A percentile compares a stretch with the other conserved stretches of the same genome.
phyloP scores from a whole-genome alignment of 768 basidiomycete genomes.

The Chalciporus pseudorubinellus region DNA sequence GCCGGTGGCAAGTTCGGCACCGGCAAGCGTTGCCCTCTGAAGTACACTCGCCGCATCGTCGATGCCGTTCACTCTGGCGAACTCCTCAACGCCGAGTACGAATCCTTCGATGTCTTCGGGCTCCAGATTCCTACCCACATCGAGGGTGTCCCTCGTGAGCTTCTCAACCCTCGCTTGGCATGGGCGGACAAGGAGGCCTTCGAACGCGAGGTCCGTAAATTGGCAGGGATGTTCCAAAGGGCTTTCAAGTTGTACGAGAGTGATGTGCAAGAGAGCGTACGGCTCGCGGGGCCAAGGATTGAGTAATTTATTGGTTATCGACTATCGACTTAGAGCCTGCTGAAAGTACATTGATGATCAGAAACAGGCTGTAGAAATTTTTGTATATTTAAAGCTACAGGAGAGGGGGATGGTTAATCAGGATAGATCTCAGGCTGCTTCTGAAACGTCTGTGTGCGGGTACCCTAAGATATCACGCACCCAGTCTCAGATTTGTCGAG shows the following conservation, averaged over 20 bases:
- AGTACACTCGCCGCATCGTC: slow-evolving; percentile 93
- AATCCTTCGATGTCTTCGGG: slow-evolving; percentile 80
- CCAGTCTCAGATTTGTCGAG: neutral
- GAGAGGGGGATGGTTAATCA: no score
- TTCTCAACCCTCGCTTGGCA: slow-evolving; percentile 84
- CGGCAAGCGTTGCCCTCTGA: slow-evolving; percentile 95
- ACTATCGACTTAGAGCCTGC: neutral
- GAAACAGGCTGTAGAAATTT: neutral
- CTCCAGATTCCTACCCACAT: slow-evolving; percentile 80
- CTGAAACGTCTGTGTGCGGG: neutral
- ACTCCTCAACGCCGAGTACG: slow-evolving; percentile 83
- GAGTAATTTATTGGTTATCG: slow-evolving; percentile 14
- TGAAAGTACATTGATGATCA: neutral
- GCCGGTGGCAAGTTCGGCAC: slow-evolving; percentile 90
- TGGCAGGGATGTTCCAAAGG: slow-evolving; percentile 91
- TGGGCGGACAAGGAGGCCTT: slow-evolving; percentile 92
- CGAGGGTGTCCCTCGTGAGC: slow-evolving; percentile 84
- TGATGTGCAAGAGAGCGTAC: slow-evolving; percentile 79
- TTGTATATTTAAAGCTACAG: neutral
- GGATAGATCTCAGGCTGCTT: neutral
- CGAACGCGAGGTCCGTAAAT: slow-evolving; percentile 81
- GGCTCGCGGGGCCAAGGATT: slow-evolving; percentile 69
- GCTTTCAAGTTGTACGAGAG: slow-evolving; percentile 91
- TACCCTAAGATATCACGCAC: slow-evolving; percentile 24
- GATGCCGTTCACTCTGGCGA: slow-evolving; percentile 95